A percentile compares a stretch with the other conserved stretches of the same genome.
Evolutionary conservation across 768 basidiomycete species (phyloP).

Genomic region (Leucosporidium creatinivorum): DNA sequence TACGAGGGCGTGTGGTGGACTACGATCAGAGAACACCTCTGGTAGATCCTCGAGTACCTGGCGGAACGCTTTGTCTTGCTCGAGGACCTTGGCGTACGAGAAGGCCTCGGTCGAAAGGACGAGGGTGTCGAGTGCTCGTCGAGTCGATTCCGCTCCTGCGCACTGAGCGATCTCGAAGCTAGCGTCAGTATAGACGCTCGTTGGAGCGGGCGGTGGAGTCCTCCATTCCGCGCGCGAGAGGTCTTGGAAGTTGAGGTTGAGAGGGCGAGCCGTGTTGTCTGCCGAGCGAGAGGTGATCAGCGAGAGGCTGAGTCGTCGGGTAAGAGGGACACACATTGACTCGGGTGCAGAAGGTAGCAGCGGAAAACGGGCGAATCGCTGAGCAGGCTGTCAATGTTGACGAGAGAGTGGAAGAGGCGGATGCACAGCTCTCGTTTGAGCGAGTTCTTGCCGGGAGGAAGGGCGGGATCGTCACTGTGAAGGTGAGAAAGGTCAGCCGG

Average conservation of each 20-base stretch:
- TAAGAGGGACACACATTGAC: constrained; percentile 12
- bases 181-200: constrained; percentile 21
- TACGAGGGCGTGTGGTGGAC: not conserved
- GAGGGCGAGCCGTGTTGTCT: constrained; percentile 28
- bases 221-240: constrained; percentile 24
- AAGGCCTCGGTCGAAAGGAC: constrained; percentile 10
- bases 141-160: constrained; percentile 20
- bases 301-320: not conserved
- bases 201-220: not conserved
- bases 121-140: constrained; percentile 22
- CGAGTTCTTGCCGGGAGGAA: constrained; percentile 25
- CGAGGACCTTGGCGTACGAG: constrained; percentile 14
- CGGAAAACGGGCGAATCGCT: constrained; percentile 23
- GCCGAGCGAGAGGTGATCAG: not conserved
- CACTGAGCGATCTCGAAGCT: constrained; percentile 27
- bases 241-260: constrained; percentile 21
- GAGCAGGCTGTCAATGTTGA: constrained; percentile 22
- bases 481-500: not conserved
- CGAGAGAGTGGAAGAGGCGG: constrained; percentile 19
- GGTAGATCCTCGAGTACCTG: constrained; percentile 13
- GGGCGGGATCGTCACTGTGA: constrained; percentile 23
- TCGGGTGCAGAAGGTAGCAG: constrained; percentile 28
- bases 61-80: constrained; percentile 26
- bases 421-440: constrained; percentile 27
- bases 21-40: not conserved